Evolutionary conservation across 768 basidiomycete species (phyloP), one percentile per base, ranked within the genome.

Genomic region (Russula emetica): DNA sequence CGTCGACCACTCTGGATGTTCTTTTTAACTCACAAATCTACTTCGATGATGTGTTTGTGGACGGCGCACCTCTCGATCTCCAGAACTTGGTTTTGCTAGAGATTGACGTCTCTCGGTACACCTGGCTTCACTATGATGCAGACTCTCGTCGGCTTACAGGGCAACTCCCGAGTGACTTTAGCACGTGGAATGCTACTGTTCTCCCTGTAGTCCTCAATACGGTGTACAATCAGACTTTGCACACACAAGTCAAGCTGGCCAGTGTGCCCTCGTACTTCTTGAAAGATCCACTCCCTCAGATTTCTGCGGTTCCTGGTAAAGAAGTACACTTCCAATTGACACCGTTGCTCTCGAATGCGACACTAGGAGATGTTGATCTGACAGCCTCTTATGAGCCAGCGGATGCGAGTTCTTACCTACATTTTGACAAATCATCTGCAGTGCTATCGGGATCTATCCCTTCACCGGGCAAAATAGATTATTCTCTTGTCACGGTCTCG

Each of bases 181-280:
- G 76, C 30, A 71, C 65, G 59, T 42, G 44, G 10, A 67, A 74
- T 11, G 77, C 72, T 45, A 74, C 76, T 24, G 65, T 72, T 3
- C 77, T 92, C n/a, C 83, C 86, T 13, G 82, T 90, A 34, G 82
- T 75, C 30, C 71, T 97, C 45, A 81, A 75, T 24, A 82, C 89
- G 2, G 72, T 77, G 20, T 85, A 87, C 73, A 86, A 90, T 70
- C 87, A 93, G 72, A 81, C 83, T 0, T 68, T 92, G 63, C 74
- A 78, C 22, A 85, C 87, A 22, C 85, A 79, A 66, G 77, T 95
- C 38, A 77, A 83, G 2, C 70, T 98, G 66, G 82, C 82, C 30
- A 72, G 91, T 24, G 83, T 87, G 10, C 81, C 87, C 4, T 88
- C 92, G 4, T 90, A 83, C 72, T 96, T 97, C 76, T 76, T 81